Evolutionary conservation across 2,329 filamentous ascomycete genomes (phyloP), one percentile per base, ranked within the genome.

Genomic region (Cytospora paraplurivora): DNA sequence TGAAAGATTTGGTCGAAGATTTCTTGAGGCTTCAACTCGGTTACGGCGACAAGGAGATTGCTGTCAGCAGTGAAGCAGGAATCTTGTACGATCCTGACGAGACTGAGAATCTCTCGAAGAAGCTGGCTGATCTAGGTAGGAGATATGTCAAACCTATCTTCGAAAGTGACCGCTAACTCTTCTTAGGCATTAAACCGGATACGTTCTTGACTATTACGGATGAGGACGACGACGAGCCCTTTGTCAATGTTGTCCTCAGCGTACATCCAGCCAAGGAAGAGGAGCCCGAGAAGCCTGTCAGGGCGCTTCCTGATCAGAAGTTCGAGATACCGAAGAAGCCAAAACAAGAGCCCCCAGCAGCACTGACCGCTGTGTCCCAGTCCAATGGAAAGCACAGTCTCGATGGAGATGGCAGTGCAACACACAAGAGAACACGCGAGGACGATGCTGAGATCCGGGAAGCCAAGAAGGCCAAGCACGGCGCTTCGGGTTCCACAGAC

Each of bases 31-130:
- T 78, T 4, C 81, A 92, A 67, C 78, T 97, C 2, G 88, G 88
- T 4, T 97, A 95, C 72, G 86, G 88, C 6, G 88, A 93, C 34
- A 84, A 81, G 63, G 93, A 97, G 59, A 86, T 98, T 67, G 89
- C 88, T 4, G 79, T 98, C 63, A 90, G 85, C 71, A 92, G 85
- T 63, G 88, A 92, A 7, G 80, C 84, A 11, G 89, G 89, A 57
- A 81, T 93, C n/a, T 82, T 98, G 50, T 98, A 96, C 71, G 95
- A 98, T 71, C 85, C 88, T 0, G 95, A 98, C 62, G 86, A 96
- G 71, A 92, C 92, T 5, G 91, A 96, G 63, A 96, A 97, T 70
- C 79, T 98, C 1, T 76, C 81, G 1, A 96, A 92, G 79, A 93
- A 90, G 66, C 82, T 99, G 57, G 81, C 76, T 33, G 91, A 97